Conservation (phyloP, 1,139 yeast genomes). For the Candida neerlandica region DNA sequence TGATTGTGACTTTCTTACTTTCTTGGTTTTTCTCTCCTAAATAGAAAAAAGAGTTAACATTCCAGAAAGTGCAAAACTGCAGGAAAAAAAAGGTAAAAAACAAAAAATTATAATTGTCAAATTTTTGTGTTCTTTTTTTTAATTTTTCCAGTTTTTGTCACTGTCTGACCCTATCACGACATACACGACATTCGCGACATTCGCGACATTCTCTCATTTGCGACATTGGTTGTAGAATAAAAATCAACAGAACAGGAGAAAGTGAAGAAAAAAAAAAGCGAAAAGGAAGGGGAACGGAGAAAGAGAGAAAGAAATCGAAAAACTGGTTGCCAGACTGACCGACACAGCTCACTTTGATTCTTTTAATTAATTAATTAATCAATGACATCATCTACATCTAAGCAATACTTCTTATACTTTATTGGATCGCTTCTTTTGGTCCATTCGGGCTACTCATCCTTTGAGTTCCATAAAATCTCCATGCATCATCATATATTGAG, state of each 20-base stretch:
- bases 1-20: neutral
- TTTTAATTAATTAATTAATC: neutral
- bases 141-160: neutral
- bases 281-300: neutral
- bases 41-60: neutral
- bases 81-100: too few relatives aligned
- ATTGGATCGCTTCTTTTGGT: slow-evolving; percentile 37
- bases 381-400: slow-evolving; percentile 3
- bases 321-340: neutral
- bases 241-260: neutral
- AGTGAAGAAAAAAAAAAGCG: neutral
- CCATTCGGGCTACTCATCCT: slow-evolving; percentile 56
- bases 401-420: slow-evolving; percentile 21
- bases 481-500: slow-evolving; percentile 16
- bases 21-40: neutral
- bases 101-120: neutral
- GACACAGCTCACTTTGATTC: neutral
- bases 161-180: neutral
- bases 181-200: neutral
- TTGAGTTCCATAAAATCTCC: slow-evolving; percentile 47
- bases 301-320: neutral
- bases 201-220: neutral
- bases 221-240: slow-evolving; percentile 2
- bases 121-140: neutral
- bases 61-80: neutral